These are phyloP conservation scores for Penicillium expansum DNA, from an alignment of 2,329 filamentous ascomycete species.

Conservation along the genomic window DNA sequence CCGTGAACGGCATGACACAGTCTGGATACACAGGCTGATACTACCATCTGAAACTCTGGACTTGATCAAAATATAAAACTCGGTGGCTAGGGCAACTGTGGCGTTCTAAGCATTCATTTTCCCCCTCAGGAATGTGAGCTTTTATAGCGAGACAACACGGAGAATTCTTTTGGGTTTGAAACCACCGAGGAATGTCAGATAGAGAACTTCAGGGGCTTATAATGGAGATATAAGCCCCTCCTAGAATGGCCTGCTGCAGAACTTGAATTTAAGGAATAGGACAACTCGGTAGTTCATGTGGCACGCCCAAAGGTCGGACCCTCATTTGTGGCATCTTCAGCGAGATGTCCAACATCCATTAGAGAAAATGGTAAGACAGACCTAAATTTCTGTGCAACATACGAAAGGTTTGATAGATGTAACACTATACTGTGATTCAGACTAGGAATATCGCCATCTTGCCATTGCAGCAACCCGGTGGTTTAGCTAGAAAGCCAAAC, in stretches of 20 bases:
- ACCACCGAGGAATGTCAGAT: not conserved
- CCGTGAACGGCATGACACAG: not conserved
- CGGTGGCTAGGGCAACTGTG: not conserved
- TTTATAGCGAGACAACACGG: not conserved
- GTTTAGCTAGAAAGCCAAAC: not conserved
- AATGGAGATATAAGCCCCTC: not conserved
- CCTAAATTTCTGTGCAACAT: not conserved
- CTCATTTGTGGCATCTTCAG: not conserved
- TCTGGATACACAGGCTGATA: not conserved
- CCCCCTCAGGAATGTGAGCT: not conserved
- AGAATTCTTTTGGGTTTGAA: not conserved
- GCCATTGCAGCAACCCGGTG: not conserved
- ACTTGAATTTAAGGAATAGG: not conserved
- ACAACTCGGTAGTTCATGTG: not conserved
- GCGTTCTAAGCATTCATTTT: not conserved
- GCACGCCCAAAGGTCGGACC: not conserved
- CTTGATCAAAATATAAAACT: not conserved
- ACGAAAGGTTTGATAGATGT: not conserved
- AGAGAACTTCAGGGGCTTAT: not conserved
- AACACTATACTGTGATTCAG: not conserved
- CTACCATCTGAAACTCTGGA: not conserved
- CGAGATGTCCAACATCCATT: not conserved
- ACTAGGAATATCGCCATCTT: not conserved
- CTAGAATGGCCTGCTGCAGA: too few relatives aligned
- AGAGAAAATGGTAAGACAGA: not conserved